Evolutionary conservation across 164 flowering plant genomes (phyloP).

Genomic region (Berberis thunbergii): DNA sequence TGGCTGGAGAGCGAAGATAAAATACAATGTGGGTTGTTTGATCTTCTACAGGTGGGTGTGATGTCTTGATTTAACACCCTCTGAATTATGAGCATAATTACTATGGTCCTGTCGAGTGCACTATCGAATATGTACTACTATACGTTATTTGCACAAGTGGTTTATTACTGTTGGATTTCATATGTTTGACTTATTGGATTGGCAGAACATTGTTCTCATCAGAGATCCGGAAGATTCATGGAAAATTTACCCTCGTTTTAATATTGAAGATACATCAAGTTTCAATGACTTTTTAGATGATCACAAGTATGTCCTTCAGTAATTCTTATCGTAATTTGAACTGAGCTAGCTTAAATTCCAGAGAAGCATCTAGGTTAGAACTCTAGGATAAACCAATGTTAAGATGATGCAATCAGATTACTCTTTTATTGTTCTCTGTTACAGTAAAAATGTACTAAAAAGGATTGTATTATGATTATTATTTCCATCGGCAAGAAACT

Average conservation of each 20-base stretch:
- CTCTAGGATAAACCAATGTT: too few species aligned
- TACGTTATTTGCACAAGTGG: too few species aligned
- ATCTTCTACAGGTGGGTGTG: constrained; percentile 55
- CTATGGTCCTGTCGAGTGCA: too few species aligned
- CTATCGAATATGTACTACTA: too few species aligned
- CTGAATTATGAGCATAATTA: too few species aligned
- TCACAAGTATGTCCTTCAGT: constrained; percentile 47
- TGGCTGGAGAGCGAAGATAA: constrained; percentile 53
- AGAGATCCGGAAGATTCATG: constrained; percentile 83
- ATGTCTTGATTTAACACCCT: too few species aligned
- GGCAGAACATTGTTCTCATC: constrained; percentile 89
- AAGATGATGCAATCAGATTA: too few species aligned
- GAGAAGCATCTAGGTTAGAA: too few species aligned
- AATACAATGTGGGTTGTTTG: constrained; percentile 56
- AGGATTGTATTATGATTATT: constrained; percentile 84
- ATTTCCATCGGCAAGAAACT: constrained; percentile 85
- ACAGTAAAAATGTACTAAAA: constrained; percentile 82
- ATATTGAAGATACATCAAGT: constrained; percentile 83
- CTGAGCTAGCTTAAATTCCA: too few species aligned
- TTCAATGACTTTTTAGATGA: constrained; percentile 68
- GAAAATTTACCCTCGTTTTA: constrained; percentile 89
- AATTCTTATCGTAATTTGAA: too few species aligned
- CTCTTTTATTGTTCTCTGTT: constrained; percentile 2
- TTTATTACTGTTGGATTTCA: not conserved
- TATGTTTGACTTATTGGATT: constrained; percentile 10